Conservation (phyloP, 2,329 filamentous ascomycete genomes). For the Paramyrothecium roridum region DNA sequence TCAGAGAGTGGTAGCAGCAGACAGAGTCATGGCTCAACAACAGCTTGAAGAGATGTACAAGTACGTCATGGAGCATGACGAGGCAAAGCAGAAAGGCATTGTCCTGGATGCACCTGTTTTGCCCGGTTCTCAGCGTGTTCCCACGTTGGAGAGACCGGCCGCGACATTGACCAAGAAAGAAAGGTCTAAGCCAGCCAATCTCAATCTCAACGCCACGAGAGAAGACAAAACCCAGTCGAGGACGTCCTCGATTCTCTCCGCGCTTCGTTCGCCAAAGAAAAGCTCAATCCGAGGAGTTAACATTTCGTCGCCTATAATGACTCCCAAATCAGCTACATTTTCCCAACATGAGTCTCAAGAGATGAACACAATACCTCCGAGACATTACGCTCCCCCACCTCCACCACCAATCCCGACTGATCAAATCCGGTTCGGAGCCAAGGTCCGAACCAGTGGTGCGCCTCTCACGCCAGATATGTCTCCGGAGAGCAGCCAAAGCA, state of each 20-base stretch:
- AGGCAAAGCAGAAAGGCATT: conserved; percentile 57
- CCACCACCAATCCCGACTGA: conserved; percentile 54
- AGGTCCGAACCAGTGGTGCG: conserved; percentile 16
- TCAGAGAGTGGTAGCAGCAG: conserved; percentile 68
- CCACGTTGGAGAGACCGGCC: conserved; percentile 18
- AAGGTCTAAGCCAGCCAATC: conserved; percentile 44
- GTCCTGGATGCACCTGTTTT: conserved; percentile 39
- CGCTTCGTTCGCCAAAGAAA: conserved; percentile 58
- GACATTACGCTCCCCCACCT: conserved; percentile 54
- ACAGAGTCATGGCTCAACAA: conserved; percentile 71
- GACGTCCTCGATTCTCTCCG: conserved; percentile 57
- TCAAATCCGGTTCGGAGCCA: conserved; percentile 32
- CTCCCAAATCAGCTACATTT: conserved; percentile 59
- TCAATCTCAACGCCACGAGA: conserved; percentile 42
- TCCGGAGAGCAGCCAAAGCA: conserved; percentile 41
- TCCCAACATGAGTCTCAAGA: conserved; percentile 53
- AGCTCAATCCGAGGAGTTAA: conserved; percentile 49
- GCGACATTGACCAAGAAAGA: conserved; percentile 39
- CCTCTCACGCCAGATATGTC: conserved; percentile 31
- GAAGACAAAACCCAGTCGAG: conserved; percentile 53
- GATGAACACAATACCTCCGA: conserved; percentile 54
- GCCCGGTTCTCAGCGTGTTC: conserved; percentile 21
- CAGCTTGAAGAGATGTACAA: conserved; percentile 90
- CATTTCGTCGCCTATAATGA: conserved; percentile 66
- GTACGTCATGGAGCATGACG: conserved; percentile 87